Conservation (phyloP, 2,329 filamentous ascomycete genomes). For the Colletotrichum sp. region DNA sequence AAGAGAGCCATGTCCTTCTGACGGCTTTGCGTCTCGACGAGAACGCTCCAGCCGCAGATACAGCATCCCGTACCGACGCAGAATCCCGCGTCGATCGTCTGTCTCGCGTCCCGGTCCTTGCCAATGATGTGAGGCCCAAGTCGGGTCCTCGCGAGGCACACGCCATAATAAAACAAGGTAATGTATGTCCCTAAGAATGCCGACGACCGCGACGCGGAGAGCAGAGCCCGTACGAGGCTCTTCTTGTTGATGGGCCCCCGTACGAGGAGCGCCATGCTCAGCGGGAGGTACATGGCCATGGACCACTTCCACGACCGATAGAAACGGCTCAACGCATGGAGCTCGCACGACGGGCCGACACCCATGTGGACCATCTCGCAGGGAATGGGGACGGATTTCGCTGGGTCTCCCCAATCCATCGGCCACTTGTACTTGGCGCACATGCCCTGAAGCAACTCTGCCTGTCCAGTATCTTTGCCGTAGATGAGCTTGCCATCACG, state of each 20-base stretch:
- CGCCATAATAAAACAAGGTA: constrained; percentile 81
- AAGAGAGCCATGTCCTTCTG: constrained; percentile 81
- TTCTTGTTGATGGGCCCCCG: constrained; percentile 49
- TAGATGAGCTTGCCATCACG: constrained; percentile 70
- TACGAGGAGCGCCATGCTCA: constrained; percentile 71
- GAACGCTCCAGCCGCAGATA: constrained; percentile 82
- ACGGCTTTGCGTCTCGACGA: constrained; percentile 70
- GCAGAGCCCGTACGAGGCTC: constrained; percentile 51
- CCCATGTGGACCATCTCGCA: constrained; percentile 88
- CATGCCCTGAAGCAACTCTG: constrained; percentile 71
- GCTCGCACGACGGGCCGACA: constrained; percentile 74
- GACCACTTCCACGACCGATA: constrained; percentile 73
- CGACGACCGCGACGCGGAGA: constrained; percentile 72
- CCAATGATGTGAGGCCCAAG: constrained; percentile 73
- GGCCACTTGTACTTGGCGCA: constrained; percentile 75
- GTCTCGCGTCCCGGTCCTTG: constrained; percentile 48
- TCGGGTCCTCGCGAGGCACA: constrained; percentile 78
- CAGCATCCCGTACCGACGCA: constrained; percentile 76
- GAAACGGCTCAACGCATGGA: constrained; percentile 74
- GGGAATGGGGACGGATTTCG: constrained; percentile 72
- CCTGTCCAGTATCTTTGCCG: constrained; percentile 74
- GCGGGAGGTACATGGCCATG: constrained; percentile 76
- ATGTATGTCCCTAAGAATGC: constrained; percentile 81
- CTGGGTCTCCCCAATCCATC: constrained; percentile 74
- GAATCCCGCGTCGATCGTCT: constrained; percentile 64